These are phyloP conservation scores for Pelargonium australe DNA, from an alignment of 441 rosid genomes.

Conservation along the genomic window DNA sequence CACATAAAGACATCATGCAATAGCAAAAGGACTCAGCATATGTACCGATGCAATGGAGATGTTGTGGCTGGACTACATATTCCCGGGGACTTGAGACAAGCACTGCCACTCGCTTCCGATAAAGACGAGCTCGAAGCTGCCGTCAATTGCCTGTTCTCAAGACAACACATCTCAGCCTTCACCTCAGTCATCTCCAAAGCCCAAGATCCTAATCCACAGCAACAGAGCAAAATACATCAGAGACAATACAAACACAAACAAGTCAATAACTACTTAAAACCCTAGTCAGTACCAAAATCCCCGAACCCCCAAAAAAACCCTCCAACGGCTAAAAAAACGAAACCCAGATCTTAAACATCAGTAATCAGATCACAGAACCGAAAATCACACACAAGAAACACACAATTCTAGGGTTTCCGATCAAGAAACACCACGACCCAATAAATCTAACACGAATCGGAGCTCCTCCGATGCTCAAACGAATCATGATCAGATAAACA, in stretches of 20 bases:
- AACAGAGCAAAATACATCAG: not conserved
- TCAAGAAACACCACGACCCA: slow-evolving; percentile 7
- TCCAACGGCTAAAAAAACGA: slow-evolving; percentile 21
- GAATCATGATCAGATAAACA: slow-evolving; percentile 28
- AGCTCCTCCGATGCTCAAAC: slow-evolving; percentile 16
- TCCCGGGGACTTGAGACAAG: slow-evolving; percentile 59
- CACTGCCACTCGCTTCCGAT: slow-evolving; percentile 78
- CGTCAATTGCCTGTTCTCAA: slow-evolving; percentile 69
- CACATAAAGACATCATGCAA: not conserved
- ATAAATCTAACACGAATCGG: slow-evolving; percentile 26
- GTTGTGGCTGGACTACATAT: slow-evolving; percentile 55
- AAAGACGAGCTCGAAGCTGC: slow-evolving; percentile 69
- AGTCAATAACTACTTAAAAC: slow-evolving; percentile 17
- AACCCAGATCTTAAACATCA: slow-evolving; percentile 50
- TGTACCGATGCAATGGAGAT: slow-evolving; percentile 61
- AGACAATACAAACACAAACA: slow-evolving; percentile 1
- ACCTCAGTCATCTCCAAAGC: slow-evolving; percentile 44
- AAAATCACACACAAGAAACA: slow-evolving; percentile 3
- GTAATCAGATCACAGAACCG: slow-evolving; percentile 26
- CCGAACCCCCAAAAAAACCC: slow-evolving; percentile 19
- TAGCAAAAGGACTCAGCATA: not conserved
- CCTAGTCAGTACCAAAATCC: slow-evolving; percentile 15
- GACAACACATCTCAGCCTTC: slow-evolving; percentile 57
- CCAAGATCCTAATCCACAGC: slow-evolving; percentile 25
- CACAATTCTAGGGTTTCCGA: slow-evolving; percentile 48